These are phyloP conservation scores for Hippophae gyantsensis DNA, from an alignment of 306 rosid genomes.

Conservation along the genomic window DNA sequence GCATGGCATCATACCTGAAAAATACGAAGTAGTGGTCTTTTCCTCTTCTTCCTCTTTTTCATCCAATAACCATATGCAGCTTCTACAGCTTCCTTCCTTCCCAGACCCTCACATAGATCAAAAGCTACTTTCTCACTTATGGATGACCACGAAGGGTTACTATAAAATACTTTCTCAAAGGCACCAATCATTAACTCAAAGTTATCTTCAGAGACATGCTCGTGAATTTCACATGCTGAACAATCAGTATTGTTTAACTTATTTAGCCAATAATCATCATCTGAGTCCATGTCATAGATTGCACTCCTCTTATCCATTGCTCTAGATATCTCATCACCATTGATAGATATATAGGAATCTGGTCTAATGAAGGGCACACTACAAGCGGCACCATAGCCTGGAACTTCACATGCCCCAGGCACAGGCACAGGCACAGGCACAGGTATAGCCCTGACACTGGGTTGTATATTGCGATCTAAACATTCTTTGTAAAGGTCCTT, in stretches of 20 bases:
- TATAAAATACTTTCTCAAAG: constrained; percentile 54
- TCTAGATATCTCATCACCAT: constrained; percentile 54
- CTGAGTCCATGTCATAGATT: constrained; percentile 75
- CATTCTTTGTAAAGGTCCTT: constrained; percentile 73
- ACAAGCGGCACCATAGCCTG: constrained; percentile 29
- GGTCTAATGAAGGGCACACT: constrained; percentile 36
- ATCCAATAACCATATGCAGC: constrained; percentile 54
- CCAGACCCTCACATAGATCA: constrained; percentile 35
- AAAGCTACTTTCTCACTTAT: constrained; percentile 31
- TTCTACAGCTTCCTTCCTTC: constrained; percentile 33
- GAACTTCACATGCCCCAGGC: constrained; percentile 50
- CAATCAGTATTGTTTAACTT: constrained; percentile 29
- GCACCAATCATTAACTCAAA: constrained; percentile 63
- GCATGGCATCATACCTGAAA: constrained; percentile 47
- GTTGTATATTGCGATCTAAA: constrained; percentile 36
- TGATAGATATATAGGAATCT: constrained; percentile 38
- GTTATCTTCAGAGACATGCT: constrained; percentile 35
- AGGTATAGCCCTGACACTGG: constrained; percentile 40
- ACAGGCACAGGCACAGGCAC: constrained; percentile 83
- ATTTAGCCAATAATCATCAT: constrained; percentile 65
- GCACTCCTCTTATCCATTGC: constrained; percentile 42
- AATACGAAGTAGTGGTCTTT: constrained; percentile 36
- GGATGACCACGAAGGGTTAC: constrained; percentile 29
- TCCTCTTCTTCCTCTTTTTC: constrained; percentile 54
- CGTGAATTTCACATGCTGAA: constrained; percentile 19